These are phyloP conservation scores for Rubus idaeus DNA, from an alignment of 306 rosid genomes.

Conservation along the genomic window DNA sequence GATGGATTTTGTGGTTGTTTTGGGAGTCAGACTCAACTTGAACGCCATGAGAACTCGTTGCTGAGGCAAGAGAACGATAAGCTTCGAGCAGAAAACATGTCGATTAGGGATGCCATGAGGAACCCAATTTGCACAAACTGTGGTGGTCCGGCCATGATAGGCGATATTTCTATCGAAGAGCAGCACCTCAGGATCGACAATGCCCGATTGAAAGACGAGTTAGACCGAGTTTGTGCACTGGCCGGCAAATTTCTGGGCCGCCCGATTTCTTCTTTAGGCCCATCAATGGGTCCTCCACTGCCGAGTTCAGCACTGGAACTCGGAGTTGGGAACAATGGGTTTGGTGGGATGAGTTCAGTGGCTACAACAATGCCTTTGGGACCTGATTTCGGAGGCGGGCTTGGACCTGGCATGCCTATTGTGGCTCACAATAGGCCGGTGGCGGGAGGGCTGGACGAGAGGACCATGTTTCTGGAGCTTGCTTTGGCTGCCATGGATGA, in stretches of 20 bases:
- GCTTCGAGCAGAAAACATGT: conserved; percentile 90
- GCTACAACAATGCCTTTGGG: conserved; percentile 58
- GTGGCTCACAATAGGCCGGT: conserved; percentile 37
- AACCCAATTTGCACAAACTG: conserved; percentile 91
- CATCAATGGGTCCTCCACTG: conserved; percentile 55
- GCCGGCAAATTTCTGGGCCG: conserved; percentile 90
- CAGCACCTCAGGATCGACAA: conserved; percentile 89
- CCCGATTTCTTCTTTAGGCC: conserved; percentile 52
- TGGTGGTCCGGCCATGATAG: conserved; percentile 82
- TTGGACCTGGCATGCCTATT: conserved; percentile 43
- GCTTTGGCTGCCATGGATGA: conserved; percentile 97
- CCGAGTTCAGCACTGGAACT: conserved; percentile 83
- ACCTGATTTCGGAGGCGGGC: conserved; percentile 60
- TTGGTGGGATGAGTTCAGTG: conserved; percentile 47
- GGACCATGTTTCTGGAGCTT: conserved; percentile 86
- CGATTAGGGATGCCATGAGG: conserved; percentile 91
- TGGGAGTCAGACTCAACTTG: conserved; percentile 80
- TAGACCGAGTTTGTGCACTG: conserved; percentile 81
- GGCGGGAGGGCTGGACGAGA: conserved; percentile 55
- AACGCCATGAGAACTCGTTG: conserved; percentile 83
- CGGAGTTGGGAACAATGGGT: conserved; percentile 89
- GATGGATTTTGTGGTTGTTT: neutral
- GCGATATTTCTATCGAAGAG: conserved; percentile 84
- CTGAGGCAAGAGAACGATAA: conserved; percentile 95
- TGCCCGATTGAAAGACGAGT: conserved; percentile 81